These are phyloP conservation scores for Globisporangium solare DNA, from an alignment of 352 stramenopile genomes.

Conservation along the genomic window DNA sequence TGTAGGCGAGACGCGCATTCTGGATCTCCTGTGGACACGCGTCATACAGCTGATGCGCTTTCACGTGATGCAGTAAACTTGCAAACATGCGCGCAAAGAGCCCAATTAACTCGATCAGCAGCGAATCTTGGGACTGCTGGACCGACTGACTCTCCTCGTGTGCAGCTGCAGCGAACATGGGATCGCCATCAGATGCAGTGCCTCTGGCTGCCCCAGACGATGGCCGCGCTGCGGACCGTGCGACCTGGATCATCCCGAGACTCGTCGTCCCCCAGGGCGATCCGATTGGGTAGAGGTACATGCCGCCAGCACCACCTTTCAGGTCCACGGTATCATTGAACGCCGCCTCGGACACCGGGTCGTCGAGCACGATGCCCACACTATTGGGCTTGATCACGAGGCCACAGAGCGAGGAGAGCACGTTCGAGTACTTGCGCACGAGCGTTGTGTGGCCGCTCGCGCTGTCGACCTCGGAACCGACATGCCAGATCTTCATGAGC, in stretches of 20 bases:
- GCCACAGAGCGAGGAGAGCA: conserved; percentile 53
- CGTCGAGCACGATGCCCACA: conserved; percentile 24
- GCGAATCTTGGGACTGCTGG: conserved; percentile 44
- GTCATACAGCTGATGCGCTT: conserved; percentile 44
- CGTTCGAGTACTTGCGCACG: conserved; percentile 58
- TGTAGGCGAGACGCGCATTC: conserved; percentile 37
- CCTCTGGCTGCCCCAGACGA: conserved; percentile 7
- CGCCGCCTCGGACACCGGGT: conserved; percentile 40
- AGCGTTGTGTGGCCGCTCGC: conserved; percentile 16
- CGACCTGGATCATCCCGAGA: conserved; percentile 66
- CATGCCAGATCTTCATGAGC: conserved; percentile 48
- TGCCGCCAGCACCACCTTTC: conserved; percentile 37
- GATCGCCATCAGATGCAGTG: neutral
- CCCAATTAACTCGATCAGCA: conserved; percentile 51
- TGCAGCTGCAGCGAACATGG: conserved; percentile 14
- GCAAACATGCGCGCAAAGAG: conserved; percentile 55
- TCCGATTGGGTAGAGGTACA: conserved; percentile 56
- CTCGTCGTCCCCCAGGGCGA: conserved; percentile 42
- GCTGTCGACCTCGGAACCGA: conserved; percentile 22
- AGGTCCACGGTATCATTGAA: conserved; percentile 79
- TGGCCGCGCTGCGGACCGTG: conserved; percentile 27
- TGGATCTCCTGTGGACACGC: conserved; percentile 44
- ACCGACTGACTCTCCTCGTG: conserved; percentile 32
- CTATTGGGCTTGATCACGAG: conserved; percentile 20
- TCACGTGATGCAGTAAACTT: conserved; percentile 48